Conservation (phyloP, 2,329 filamentous ascomycete species). For the Alternaria alternata region DNA sequence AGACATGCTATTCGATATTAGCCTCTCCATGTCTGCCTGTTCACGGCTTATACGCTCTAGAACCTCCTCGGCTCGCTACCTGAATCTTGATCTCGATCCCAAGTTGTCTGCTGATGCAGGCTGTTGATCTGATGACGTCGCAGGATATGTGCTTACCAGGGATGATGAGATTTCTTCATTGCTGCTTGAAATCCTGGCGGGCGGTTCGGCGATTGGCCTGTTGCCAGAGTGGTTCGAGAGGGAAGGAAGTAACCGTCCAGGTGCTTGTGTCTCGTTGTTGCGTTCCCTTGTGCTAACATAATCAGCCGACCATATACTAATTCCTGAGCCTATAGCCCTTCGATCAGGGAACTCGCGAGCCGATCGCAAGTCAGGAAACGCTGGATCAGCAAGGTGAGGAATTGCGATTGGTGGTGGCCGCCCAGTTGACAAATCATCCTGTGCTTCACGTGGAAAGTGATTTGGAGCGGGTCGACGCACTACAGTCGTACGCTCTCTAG, state of each 20-base stretch:
- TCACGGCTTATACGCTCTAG: neutral
- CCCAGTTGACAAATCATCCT: neutral
- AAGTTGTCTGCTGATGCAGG: neutral
- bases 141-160: neutral
- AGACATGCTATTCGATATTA: neutral
- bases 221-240: neutral
- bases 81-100: neutral
- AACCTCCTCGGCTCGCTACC: neutral
- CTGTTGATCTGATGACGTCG: neutral
- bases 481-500: neutral
- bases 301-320: neutral
- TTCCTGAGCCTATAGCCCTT: neutral
- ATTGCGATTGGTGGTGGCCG: constrained; percentile 1
- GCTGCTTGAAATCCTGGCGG: neutral
- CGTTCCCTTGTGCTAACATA: neutral
- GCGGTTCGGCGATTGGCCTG: neutral
- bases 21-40: neutral
- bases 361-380: neutral
- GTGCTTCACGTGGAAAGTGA: neutral
- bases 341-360: neutral
- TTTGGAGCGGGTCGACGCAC: neutral
- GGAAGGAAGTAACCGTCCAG: neutral
- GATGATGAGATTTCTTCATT: neutral
- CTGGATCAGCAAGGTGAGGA: neutral
- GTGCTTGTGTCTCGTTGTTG: neutral